A percentile compares a stretch with the other conserved stretches of the same genome.
These are phyloP conservation scores for Marasmius tenuissimus DNA, from an alignment of 1,284 basidiomycete species.

Conservation along the genomic window DNA sequence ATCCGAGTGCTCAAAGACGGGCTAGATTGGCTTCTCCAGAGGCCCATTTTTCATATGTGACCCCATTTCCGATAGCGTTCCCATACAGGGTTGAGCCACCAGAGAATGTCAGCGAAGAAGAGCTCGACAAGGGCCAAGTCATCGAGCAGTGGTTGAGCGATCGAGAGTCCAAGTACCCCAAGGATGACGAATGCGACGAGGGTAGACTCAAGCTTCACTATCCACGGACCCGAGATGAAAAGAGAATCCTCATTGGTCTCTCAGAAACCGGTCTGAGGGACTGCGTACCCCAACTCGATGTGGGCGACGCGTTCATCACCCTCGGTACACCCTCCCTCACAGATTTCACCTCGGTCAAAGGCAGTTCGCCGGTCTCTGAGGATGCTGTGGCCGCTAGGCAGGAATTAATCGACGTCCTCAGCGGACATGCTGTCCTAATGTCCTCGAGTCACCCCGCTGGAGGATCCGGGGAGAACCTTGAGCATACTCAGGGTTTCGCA, in stretches of 20 bases:
- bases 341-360: slow-evolving; percentile 28
- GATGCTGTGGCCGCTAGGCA: slow-evolving; percentile 48
- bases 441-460: slow-evolving; percentile 31
- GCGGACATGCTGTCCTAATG: slow-evolving; percentile 77
- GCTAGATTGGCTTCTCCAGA: slow-evolving; percentile 57
- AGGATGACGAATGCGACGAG: slow-evolving; percentile 12
- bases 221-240: slow-evolving; percentile 54
- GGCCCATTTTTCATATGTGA: slow-evolving; percentile 81
- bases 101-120: slow-evolving; percentile 35
- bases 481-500: slow-evolving; percentile 56
- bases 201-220: slow-evolving; percentile 43
- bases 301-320: slow-evolving; percentile 76
- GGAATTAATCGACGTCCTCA: slow-evolving; percentile 79
- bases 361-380: slow-evolving; percentile 32
- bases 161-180: slow-evolving; percentile 56
- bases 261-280: slow-evolving; percentile 70
- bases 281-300: slow-evolving; percentile 83
- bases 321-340: slow-evolving; percentile 59
- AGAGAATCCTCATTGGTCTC: slow-evolving; percentile 67
- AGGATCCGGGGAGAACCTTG: slow-evolving; percentile 21
- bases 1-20: slow-evolving; percentile 75
- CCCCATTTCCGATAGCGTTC: slow-evolving; percentile 83
- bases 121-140: slow-evolving; percentile 58
- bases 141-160: slow-evolving; percentile 73
- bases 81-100: slow-evolving; percentile 77